These are phyloP conservation scores for Solanum rostratum DNA, from an alignment of 257 asterid species.

Conservation along the genomic window DNA sequence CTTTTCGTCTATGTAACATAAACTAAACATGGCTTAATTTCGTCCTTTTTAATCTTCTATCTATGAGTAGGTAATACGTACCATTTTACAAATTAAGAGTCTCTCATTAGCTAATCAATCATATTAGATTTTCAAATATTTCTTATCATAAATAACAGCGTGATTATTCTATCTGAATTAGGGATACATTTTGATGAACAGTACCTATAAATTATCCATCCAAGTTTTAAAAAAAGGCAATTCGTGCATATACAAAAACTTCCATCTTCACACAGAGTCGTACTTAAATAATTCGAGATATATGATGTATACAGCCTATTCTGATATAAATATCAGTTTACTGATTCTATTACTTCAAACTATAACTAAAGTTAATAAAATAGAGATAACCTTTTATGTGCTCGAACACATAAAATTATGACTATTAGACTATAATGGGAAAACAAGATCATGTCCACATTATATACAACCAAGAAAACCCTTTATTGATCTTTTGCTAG, in stretches of 20 bases:
- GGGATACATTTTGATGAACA: neutral
- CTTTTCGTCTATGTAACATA: neutral
- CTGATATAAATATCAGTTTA: neutral
- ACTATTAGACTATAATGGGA: neutral
- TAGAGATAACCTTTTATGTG: neutral
- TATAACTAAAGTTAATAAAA: neutral
- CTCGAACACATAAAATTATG: neutral
- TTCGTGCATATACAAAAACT: neutral
- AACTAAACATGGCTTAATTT: neutral
- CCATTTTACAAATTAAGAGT: neutral
- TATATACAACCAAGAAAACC: neutral
- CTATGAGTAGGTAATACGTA: neutral
- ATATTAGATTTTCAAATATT: neutral
- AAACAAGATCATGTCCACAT: neutral
- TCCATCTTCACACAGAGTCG: fast-evolving
- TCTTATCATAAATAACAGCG: neutral
- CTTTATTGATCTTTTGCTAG: neutral
- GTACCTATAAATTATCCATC: neutral
- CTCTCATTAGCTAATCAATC: neutral
- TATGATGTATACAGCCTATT: neutral
- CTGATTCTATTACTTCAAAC: neutral
- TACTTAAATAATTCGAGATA: neutral
- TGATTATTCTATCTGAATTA: neutral
- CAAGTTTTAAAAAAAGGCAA: neutral
- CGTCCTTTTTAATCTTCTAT: neutral